These are phyloP conservation scores for Phytophthora fragariae DNA, from an alignment of 352 stramenopile genomes.

Conservation along the genomic window DNA sequence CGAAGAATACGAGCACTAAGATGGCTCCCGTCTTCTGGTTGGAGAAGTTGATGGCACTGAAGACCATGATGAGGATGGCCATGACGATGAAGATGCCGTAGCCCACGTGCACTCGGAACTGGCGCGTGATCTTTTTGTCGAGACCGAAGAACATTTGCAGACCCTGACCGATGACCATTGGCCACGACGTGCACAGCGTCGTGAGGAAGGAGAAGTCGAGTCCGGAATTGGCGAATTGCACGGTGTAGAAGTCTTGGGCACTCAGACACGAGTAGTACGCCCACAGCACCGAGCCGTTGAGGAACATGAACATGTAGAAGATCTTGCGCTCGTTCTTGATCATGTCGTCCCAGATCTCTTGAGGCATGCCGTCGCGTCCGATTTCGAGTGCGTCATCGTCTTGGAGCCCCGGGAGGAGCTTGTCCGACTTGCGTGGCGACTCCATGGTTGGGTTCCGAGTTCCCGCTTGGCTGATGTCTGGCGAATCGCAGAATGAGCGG, in stretches of 20 bases:
- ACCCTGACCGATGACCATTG: constrained; percentile 59
- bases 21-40: constrained; percentile 56
- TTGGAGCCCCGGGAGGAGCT: constrained; percentile 40
- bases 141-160: constrained; percentile 66
- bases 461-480: constrained; percentile 10
- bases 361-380: constrained; percentile 50
- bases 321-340: constrained; percentile 56
- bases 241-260: constrained; percentile 68
- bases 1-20: constrained; percentile 68
- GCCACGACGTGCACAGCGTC: constrained; percentile 65
- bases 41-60: constrained; percentile 58
- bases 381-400: constrained; percentile 32
- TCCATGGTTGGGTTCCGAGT: constrained; percentile 21
- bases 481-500: constrained; percentile 33
- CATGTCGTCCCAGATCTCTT: constrained; percentile 72
- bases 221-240: constrained; percentile 53
- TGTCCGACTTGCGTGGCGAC: constrained; percentile 47
- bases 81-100: constrained; percentile 68
- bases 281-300: constrained; percentile 78
- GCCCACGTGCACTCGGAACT: constrained; percentile 53
- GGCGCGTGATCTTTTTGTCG: constrained; percentile 60
- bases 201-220: constrained; percentile 78
- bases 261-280: constrained; percentile 81
- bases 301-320: constrained; percentile 75
- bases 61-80: constrained; percentile 69